A percentile compares a stretch with the other conserved stretches of the same genome.
phyloP scores from a whole-genome alignment of 768 basidiomycete species.

The Boletus coccyginus region DNA sequence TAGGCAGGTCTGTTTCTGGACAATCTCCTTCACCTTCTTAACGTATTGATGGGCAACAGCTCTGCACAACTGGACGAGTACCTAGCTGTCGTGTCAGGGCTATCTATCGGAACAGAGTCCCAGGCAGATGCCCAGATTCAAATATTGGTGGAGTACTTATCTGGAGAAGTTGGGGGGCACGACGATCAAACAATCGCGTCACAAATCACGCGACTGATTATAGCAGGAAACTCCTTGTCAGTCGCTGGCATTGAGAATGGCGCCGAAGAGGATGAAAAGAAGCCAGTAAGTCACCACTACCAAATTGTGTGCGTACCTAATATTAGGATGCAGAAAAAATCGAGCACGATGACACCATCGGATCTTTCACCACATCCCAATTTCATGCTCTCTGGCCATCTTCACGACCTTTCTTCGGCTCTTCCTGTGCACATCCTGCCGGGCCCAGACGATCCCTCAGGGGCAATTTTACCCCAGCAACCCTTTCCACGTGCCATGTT shows the following conservation, averaged over 20 bases:
- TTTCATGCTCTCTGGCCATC: conserved; percentile 59
- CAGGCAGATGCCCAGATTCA: conserved; percentile 72
- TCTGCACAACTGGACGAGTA: conserved; percentile 54
- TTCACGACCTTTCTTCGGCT: conserved; percentile 71
- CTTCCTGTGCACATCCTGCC: conserved; percentile 89
- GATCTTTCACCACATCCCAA: conserved; percentile 78
- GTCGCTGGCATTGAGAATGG: conserved; percentile 33
- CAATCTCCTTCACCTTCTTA: conserved; percentile 4
- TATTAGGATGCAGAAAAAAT: conserved; percentile 50
- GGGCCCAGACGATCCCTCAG: conserved; percentile 85
- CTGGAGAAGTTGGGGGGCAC: conserved; percentile 74
- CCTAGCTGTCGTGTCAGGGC: conserved; percentile 83
- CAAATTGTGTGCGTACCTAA: conserved; percentile 8
- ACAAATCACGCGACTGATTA: conserved; percentile 78
- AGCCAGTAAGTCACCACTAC: conserved; percentile 45
- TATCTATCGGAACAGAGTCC: conserved; percentile 68
- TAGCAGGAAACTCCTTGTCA: conserved; percentile 85
- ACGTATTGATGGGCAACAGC: conserved; percentile 10
- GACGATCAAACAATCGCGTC: conserved; percentile 64
- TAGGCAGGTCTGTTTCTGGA: conserved; percentile 35
- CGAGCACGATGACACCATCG: conserved; percentile 50
- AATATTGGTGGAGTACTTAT: conserved; percentile 87
- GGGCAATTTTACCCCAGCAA: conserved; percentile 90
- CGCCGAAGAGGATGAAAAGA: conserved; percentile 46
- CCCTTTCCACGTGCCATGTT: conserved; percentile 92